Evolutionary conservation across 805 yeast species (phyloP).

Genomic region (Monosporozyma servazzii): DNA sequence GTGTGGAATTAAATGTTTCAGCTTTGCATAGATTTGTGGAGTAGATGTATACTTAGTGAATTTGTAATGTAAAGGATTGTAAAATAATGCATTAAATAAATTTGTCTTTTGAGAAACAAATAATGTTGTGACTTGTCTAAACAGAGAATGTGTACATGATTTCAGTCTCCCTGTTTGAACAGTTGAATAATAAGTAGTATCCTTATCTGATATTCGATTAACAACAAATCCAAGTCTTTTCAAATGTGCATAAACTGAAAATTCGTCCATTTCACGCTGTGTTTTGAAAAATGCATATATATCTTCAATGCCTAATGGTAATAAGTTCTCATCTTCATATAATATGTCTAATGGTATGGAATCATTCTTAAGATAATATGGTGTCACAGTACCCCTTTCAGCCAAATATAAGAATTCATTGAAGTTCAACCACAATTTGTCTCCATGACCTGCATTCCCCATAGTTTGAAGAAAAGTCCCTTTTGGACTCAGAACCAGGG

Average conservation of each 20-base stretch:
- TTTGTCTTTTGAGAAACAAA: not conserved
- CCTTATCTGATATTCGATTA: slow-evolving; percentile 7
- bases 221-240: slow-evolving; percentile 75
- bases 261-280: slow-evolving; percentile 40
- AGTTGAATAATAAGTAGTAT: slow-evolving; percentile 10
- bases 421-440: slow-evolving; percentile 43
- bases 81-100: slow-evolving; percentile 15
- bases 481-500: slow-evolving; percentile 40
- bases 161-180: not conserved
- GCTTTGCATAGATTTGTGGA: slow-evolving; percentile 25
- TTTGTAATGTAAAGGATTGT: slow-evolving; percentile 14
- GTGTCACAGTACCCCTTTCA: slow-evolving; percentile 65
- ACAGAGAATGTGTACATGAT: not conserved
- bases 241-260: slow-evolving; percentile 62
- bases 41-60: slow-evolving; percentile 16
- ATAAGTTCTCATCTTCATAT: slow-evolving; percentile 17
- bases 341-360: slow-evolving; percentile 6
- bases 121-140: not conserved
- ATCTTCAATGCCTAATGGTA: slow-evolving; percentile 51
- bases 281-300: slow-evolving; percentile 44
- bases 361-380: slow-evolving; percentile 17
- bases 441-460: slow-evolving; percentile 48
- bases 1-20: slow-evolving; percentile 24
- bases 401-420: slow-evolving; percentile 70
- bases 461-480: slow-evolving; percentile 69